Evolutionary conservation across 1,139 yeast genomes (phyloP), one percentile per base, ranked within the genome.

Genomic region (Kodamaea sp.): DNA sequence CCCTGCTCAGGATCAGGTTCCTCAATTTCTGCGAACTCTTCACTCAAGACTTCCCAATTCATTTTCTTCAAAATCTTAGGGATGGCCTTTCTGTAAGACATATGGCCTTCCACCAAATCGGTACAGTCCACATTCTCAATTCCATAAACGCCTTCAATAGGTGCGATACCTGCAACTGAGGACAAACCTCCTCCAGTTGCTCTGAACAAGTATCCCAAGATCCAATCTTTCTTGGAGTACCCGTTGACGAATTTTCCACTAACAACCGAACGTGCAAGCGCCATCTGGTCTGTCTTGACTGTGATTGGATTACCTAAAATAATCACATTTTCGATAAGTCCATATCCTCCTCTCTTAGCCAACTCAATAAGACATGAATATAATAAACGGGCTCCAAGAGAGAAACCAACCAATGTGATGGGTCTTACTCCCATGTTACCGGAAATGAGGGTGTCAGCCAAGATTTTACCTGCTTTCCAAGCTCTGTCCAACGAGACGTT

Each of bases 121-220:
- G 97, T 87, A 47, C 94, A 85, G 55, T 94, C 95, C 41, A 84
- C 72, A 55, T 90, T 92, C 44, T 89, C 96, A 26, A 90, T 69
- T 0, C 83, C 85, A 18, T 76, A 70, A 12, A 79, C 61, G 31
- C 66, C 71, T 28, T 78, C 80, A 25, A 90, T 74, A 1, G 92
- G 83, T 0, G 96, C 81, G 26, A 94, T 69, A 0, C 99, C 99
- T 7, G 94, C 94, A 31, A 94, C 94, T 11, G 86, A 76, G 51
- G 86, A 83, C 32, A 94, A 68, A 0, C 98, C 97, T 37, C 98
- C 97, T 37, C 94, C 81, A 0, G 97, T 90, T 1, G 98, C 98
- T 47, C 98, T 72, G 61, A 92, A 94, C 26, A 94, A 63, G 58
- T 94, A 94, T 0, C 98, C 98, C 41, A 94, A 69, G 44, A 94